Base-by-base conservation (phyloP, 345 rosid species). In the Eucalyptus cloeziana region DNA sequence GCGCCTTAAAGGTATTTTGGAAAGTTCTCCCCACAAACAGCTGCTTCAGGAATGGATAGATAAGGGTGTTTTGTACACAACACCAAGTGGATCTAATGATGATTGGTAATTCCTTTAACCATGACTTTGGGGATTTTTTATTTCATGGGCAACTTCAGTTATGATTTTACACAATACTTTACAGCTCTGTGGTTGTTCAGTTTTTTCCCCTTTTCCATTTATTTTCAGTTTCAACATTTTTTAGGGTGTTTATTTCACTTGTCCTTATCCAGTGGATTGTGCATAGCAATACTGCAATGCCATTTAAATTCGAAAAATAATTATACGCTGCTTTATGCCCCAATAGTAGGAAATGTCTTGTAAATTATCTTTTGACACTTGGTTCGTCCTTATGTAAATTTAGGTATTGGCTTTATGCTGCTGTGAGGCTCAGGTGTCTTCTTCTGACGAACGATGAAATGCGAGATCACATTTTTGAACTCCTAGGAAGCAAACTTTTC, bases 391-490 rank as follows among this genome's bases (percentile, higher is more conserved):
- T 76, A 21, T 22, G 37, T 54, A 30, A 52, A 49, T 90, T 85
- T 87, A 97, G 97, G 98, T 97, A 95, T 89, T 97, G 99, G 98
- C 96, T 96, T 1, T 97, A 95, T 87, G 98, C 99, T 89, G 93
- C 97, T 89, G 97, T 95, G 45, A 96, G 94, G 88, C 94, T 96
- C 76, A 93, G 94, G 90, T 97, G 99, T 91, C 91, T 95, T 90
- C 95, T 96, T 58, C 95, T 96, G 89, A 96, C 98, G 7, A 96
- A 97, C 91, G 99, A 97, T 91, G 97, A 97, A 90, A 96, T 97
- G 99, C 95, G 97, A 89, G 99, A 96, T 94, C 99, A 97, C 94
- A 96, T 95, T 85, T 97, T 97, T 89, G 99, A 96, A 90, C 96
- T 97, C 64, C 49, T 96, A 19, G 97, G 99, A 37, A 94, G 88